Conservation (phyloP, 257 asterid species). For the Datura wrightii region DNA sequence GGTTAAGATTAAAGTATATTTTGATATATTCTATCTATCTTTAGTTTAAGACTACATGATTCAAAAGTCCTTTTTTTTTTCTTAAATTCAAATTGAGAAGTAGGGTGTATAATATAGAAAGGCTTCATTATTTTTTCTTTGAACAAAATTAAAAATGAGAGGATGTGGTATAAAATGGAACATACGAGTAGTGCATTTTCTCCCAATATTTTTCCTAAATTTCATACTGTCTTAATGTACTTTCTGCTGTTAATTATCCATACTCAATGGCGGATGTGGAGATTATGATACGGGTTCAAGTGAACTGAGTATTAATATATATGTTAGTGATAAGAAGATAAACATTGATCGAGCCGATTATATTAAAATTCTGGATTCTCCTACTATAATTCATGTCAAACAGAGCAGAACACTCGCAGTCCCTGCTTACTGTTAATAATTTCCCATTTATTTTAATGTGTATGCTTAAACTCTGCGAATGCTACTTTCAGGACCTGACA, state of each 20-base stretch:
- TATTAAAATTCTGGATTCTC: neutral
- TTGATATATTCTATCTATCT: too few species aligned
- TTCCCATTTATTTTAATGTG: too few species aligned
- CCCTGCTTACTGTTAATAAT: neutral
- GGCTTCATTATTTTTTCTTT: too few species aligned
- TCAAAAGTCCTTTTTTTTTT: too few species aligned
- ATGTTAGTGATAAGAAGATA: too few species aligned
- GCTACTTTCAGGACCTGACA: slow-evolving; percentile 76
- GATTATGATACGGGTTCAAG: neutral
- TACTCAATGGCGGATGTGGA: too few species aligned
- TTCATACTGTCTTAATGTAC: too few species aligned
- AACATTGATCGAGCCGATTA: neutral
- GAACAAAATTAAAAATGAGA: neutral
- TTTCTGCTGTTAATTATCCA: too few species aligned
- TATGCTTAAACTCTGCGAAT: neutral
- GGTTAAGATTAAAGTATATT: too few species aligned
- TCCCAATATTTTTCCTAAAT: neutral
- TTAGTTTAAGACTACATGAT: too few species aligned
- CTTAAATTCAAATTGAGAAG: too few species aligned
- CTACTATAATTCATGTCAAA: neutral
- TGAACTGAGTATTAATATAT: neutral
- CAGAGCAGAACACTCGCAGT: neutral
- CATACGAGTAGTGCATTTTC: neutral
- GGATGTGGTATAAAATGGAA: neutral
- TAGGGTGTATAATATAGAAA: too few species aligned